phyloP scores from a whole-genome alignment of 805 yeast genomes.

The Candida bentonensis region DNA sequence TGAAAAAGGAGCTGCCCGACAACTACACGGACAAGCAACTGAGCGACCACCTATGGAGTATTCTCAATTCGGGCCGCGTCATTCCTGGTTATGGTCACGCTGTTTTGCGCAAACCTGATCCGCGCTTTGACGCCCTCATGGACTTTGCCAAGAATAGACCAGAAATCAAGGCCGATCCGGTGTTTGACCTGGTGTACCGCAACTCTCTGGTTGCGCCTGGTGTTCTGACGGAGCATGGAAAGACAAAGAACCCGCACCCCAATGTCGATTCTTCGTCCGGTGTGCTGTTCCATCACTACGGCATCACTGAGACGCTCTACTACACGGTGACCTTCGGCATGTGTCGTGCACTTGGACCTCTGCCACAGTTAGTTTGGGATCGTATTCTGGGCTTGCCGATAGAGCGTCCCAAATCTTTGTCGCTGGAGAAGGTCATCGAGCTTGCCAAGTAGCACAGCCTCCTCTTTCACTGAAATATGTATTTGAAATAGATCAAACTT shows the following conservation, averaged over 20 bases:
- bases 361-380: conserved; percentile 75
- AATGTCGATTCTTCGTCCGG: conserved; percentile 84
- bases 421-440: conserved; percentile 83
- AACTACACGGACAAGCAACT: conserved; percentile 53
- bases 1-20: conserved; percentile 54
- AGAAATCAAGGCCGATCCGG: conserved; percentile 48
- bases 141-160: conserved; percentile 48
- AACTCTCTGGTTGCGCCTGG: conserved; percentile 74
- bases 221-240: conserved; percentile 71
- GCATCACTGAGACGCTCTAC: conserved; percentile 67
- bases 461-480: too few relatives aligned
- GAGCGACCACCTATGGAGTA: conserved; percentile 66
- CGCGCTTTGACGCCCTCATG: conserved; percentile 76
- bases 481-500: too few relatives aligned
- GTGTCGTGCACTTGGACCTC: conserved; percentile 73
- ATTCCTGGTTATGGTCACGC: conserved; percentile 88
- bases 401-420: conserved; percentile 88
- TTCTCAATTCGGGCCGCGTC: conserved; percentile 69
- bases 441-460: conserved; percentile 26
- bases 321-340: conserved; percentile 82
- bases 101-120: conserved; percentile 77
- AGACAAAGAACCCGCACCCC: conserved; percentile 91
- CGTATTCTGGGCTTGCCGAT: conserved; percentile 71
- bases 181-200: conserved; percentile 60
- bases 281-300: conserved; percentile 73